phyloP scores from a whole-genome alignment of 257 asterid species.

The Phtheirospermum japonicum region DNA sequence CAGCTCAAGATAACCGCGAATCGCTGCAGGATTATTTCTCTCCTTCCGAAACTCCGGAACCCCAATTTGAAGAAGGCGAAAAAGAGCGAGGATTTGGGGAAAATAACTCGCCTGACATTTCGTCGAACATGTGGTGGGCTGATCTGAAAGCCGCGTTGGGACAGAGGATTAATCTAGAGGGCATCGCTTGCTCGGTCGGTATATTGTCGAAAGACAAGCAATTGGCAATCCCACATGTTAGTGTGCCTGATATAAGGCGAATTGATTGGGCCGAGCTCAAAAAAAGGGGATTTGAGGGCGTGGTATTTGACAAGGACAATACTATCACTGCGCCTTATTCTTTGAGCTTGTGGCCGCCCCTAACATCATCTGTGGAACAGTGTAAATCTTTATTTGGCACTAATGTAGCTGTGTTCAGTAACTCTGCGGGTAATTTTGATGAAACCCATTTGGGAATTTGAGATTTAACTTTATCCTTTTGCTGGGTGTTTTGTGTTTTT shows the following conservation, averaged over 20 bases:
- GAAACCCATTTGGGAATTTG: too few species aligned
- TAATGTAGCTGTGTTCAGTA: conserved; percentile 79
- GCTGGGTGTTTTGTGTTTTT: conserved; percentile 1
- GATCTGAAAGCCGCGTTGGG: conserved; percentile 82
- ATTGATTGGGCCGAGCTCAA: conserved; percentile 84
- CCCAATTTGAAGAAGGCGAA: conserved; percentile 32
- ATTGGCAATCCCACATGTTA: conserved; percentile 70
- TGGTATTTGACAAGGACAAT: conserved; percentile 93
- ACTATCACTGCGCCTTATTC: conserved; percentile 88
- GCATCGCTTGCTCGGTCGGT: conserved; percentile 62
- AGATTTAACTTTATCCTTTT: conserved; percentile 1
- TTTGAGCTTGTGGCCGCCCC: conserved; percentile 84
- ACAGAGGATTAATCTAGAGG: conserved; percentile 84
- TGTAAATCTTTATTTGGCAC: conserved; percentile 78
- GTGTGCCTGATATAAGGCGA: conserved; percentile 71
- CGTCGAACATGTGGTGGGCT: conserved; percentile 77
- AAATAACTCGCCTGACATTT: conserved; percentile 31
- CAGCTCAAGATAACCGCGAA: conserved; percentile 31
- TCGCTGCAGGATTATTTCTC: conserved; percentile 40
- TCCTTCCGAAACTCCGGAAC: conserved; percentile 30
- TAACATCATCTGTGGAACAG: conserved; percentile 54
- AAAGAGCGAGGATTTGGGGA: conserved; percentile 28
- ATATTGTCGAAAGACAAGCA: conserved; percentile 62
- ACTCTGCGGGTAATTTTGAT: conserved; percentile 72
- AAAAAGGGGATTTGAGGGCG: conserved; percentile 82